These are phyloP conservation scores for Russula earlei DNA, from an alignment of 768 basidiomycete genomes.

Conservation along the genomic window DNA sequence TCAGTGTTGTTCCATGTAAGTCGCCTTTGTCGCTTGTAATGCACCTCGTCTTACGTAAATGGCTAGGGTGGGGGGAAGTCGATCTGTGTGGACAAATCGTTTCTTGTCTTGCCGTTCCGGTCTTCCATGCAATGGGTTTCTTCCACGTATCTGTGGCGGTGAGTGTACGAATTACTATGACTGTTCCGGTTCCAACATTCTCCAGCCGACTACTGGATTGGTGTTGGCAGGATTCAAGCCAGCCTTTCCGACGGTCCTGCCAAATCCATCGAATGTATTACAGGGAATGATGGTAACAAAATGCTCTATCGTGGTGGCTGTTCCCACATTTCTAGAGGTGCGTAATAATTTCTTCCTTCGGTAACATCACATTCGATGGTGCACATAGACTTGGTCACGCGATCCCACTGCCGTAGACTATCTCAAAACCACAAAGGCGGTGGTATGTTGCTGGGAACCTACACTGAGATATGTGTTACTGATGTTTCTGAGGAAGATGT, in stretches of 20 bases:
- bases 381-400: conserved; percentile 22
- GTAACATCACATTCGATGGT: background rate
- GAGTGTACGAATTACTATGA: background rate
- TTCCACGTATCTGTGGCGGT: conserved; percentile 23
- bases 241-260: conserved; percentile 21
- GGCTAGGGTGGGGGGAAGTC: conserved; percentile 19
- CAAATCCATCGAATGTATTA: conserved; percentile 27
- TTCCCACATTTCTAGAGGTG: conserved; percentile 30
- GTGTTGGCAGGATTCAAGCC: conserved; percentile 27
- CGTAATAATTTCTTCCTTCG: background rate
- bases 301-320: conserved; percentile 22
- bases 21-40: background rate
- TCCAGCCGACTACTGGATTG: conserved; percentile 24
- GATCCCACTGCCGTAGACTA: conserved; percentile 18
- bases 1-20: conserved; percentile 16
- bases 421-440: conserved; percentile 20
- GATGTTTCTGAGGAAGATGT: conserved; percentile 20
- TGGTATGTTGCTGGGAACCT: conserved; percentile 16
- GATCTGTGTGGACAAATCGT: conserved; percentile 23
- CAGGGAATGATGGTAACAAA: conserved; percentile 21
- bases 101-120: conserved; percentile 25
- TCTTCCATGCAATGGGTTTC: conserved; percentile 29
- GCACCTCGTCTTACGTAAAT: background rate
- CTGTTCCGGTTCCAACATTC: background rate
- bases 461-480: background rate